Evolutionary conservation across 2,329 filamentous ascomycete species (phyloP).

Genomic region (Monosporascus sp.): DNA sequence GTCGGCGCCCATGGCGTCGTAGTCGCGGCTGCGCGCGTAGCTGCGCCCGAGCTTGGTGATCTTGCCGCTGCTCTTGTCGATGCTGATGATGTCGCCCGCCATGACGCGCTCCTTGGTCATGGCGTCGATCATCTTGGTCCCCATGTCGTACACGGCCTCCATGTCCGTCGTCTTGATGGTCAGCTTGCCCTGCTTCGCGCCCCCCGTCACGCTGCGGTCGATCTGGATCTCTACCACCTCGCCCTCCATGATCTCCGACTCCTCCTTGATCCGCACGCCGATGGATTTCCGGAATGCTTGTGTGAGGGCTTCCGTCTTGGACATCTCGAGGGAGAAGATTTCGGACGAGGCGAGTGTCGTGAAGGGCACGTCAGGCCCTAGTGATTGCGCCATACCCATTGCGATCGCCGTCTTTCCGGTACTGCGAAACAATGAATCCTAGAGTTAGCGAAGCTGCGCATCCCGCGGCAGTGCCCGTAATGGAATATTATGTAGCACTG

Average conservation of each 20-base stretch:
- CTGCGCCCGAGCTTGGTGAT: constrained; percentile 96
- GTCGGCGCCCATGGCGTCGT: constrained; percentile 98
- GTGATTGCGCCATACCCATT: constrained; percentile 96
- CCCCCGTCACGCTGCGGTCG: constrained; percentile 91
- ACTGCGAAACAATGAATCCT: constrained; percentile 37
- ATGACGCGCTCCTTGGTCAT: constrained; percentile 99
- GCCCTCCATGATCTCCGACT: constrained; percentile 98
- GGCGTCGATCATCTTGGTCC: constrained; percentile 98
- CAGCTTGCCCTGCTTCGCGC: constrained; percentile 96
- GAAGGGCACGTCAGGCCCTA: constrained; percentile 91
- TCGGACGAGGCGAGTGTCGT: constrained; percentile 93
- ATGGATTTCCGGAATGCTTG: constrained; percentile 99
- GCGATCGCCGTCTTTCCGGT: constrained; percentile 98
- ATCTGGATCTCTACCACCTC: constrained; percentile 99
- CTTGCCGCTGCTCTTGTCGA: constrained; percentile 97
- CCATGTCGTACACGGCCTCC: constrained; percentile 99
- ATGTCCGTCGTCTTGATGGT: constrained; percentile 99
- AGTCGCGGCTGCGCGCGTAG: constrained; percentile 91
- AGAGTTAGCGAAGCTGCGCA: constrained; percentile 8
- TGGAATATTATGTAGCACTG: too few relatives aligned
- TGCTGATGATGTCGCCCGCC: constrained; percentile 96
- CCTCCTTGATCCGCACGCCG: constrained; percentile 95
- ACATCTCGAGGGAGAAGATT: constrained; percentile 99
- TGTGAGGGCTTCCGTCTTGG: constrained; percentile 95
- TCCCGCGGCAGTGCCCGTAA: not conserved